Evolutionary conservation across 306 rosid genomes (phyloP).

Genomic region (Castanea crenata): DNA sequence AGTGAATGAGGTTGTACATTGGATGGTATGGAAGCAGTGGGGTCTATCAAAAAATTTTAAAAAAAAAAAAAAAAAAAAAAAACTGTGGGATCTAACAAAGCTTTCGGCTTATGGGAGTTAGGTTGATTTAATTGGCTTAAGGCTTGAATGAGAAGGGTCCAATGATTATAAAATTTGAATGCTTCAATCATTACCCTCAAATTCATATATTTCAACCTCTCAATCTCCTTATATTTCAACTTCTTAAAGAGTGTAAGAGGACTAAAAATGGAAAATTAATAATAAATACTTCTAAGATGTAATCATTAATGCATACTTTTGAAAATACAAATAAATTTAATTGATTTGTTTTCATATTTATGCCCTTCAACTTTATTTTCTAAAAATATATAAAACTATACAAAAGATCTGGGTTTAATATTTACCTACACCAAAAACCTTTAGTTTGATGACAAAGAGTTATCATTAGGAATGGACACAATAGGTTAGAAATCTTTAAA

Average conservation of each 20-base stretch:
- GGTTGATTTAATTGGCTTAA: neutral
- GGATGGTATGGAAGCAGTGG: neutral
- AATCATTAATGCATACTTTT: no score
- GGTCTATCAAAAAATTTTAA: neutral
- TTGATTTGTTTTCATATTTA: no score
- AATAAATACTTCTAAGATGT: no score
- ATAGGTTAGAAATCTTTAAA: fast-evolving
- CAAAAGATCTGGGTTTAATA: fast-evolving
- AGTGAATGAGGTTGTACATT: neutral
- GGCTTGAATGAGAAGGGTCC: neutral
- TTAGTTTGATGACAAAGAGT: fast-evolving
- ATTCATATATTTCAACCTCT: no score
- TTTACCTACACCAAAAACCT: fast-evolving
- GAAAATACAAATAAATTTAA: no score
- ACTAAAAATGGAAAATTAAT: no score
- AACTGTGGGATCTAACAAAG: neutral
- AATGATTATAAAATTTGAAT: neutral
- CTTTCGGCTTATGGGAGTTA: neutral
- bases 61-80: no score
- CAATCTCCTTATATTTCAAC: no score
- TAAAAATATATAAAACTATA: no score
- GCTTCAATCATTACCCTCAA: neutral
- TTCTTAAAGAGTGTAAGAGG: no score
- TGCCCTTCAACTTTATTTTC: no score
- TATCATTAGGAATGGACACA: fast-evolving